Evolutionary conservation across 2,329 filamentous ascomycete genomes (phyloP), one percentile per base, ranked within the genome.

Genomic region (Pseudopyricularia cyperi): DNA sequence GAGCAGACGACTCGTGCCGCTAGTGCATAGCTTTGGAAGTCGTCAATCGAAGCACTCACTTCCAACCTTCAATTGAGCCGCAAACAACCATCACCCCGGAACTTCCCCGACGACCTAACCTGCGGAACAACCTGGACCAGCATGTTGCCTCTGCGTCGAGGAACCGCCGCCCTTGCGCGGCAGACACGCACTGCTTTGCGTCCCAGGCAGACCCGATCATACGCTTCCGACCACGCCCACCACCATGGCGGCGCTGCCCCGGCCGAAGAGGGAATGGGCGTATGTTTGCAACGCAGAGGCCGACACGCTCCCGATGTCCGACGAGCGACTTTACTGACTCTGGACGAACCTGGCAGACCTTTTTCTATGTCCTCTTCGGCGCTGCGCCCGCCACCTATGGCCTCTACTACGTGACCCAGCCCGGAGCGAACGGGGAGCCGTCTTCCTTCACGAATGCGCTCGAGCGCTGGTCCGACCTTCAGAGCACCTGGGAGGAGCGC

Each of bases 221-320:
- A 80, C 63, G 76, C 75, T 58, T 80, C 76, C 61, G 71, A 72
- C 62, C 60, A 69, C 55, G 61, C 59, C 52, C 61, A 69, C 55
- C 61, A 60, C 50, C 66, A 72, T 58, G 64, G 61, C 53, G 60
- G 61, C 53, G 60, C 70, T 54, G 69, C 62, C 52, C 55, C 62
- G 34, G 68, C 71, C 55, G 71, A 74, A 58, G 78, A 81, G 66
- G 68, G 71, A 54, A 70, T 80, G 60, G 77, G 77, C 59, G 78
- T 81, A 78, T 54, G 76, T 71, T 9, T 9, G 22, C 11, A 4
- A 49, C 14, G 39, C 39, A 14, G 12, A 24, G 19, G 24, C 48
- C 15, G 3, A 12, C 19, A 5, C 17, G 15, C 9, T 11, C 15
- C 14, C 3, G 17, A 7, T 15, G 6, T 3, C 3, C 9, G 19